These are phyloP conservation scores for Arachis stenosperma DNA, from an alignment of 306 rosid species.

Conservation along the genomic window DNA sequence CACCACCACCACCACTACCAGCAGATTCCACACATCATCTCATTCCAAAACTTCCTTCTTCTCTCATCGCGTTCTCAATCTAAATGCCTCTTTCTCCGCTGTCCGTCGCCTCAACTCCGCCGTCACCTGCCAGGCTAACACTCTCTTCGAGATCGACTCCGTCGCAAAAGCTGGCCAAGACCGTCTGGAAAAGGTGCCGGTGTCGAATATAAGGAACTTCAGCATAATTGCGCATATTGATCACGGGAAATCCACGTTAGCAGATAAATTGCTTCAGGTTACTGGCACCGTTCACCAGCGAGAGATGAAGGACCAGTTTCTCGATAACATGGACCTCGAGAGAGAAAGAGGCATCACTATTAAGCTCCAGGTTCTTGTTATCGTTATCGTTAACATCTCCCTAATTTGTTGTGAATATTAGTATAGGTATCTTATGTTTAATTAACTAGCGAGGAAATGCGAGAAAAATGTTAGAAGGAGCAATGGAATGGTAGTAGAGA, in stretches of 20 bases:
- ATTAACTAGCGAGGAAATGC: not conserved
- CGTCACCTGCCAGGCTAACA: slow-evolving; percentile 50
- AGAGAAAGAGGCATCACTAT: slow-evolving; percentile 93
- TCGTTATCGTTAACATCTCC: no score
- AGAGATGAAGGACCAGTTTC: slow-evolving; percentile 96
- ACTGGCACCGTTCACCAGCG: slow-evolving; percentile 90
- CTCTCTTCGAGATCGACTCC: slow-evolving; percentile 51
- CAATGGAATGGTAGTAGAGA: not conserved
- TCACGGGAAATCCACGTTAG: slow-evolving; percentile 89
- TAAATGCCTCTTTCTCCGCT: slow-evolving; percentile 33
- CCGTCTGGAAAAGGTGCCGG: slow-evolving; percentile 87
- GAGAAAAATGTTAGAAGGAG: not conserved
- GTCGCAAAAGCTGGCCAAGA: slow-evolving; percentile 61
- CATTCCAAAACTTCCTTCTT: slow-evolving; percentile 25
- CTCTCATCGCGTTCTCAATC: slow-evolving; percentile 23
- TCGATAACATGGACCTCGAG: slow-evolving; percentile 99
- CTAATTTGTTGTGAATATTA: not conserved
- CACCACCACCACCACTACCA: slow-evolving; percentile 32
- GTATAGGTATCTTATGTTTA: not conserved
- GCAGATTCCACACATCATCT: slow-evolving; percentile 32
- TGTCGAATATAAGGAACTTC: slow-evolving; percentile 78
- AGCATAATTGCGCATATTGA: slow-evolving; percentile 87
- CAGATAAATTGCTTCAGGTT: slow-evolving; percentile 82
- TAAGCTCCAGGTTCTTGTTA: slow-evolving; percentile 69
- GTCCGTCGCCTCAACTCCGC: slow-evolving; percentile 37